A percentile compares a stretch with the other conserved stretches of the same genome.
Evolutionary conservation across 768 basidiomycete genomes (phyloP).

Genomic region (Tricholomella constricta): DNA sequence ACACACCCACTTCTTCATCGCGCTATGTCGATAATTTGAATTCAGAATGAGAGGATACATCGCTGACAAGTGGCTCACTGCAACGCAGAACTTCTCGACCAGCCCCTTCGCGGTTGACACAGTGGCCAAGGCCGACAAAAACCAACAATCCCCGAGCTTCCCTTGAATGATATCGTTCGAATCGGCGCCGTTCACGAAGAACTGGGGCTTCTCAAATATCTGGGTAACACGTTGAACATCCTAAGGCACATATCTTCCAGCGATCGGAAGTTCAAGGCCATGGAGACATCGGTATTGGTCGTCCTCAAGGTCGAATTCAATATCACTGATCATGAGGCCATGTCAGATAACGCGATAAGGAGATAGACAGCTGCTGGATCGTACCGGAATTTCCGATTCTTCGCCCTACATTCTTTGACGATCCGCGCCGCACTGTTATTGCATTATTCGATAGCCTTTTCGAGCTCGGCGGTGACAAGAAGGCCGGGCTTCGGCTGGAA

Average conservation of each 20-base stretch:
- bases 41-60: not conserved
- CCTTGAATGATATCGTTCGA: constrained; percentile 56
- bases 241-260: constrained; percentile 32
- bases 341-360: not conserved
- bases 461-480: constrained; percentile 49
- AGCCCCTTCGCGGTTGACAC: constrained; percentile 48
- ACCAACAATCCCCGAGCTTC: constrained; percentile 56
- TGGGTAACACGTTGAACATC: constrained; percentile 47
- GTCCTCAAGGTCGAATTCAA: constrained; percentile 59
- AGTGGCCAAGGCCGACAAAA: constrained; percentile 53
- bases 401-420: constrained; percentile 44
- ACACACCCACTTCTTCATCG: constrained; percentile 55
- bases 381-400: constrained; percentile 54
- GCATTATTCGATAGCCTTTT: constrained; percentile 51
- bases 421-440: constrained; percentile 46
- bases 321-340: too few species aligned
- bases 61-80: constrained; percentile 23
- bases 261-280: constrained; percentile 29
- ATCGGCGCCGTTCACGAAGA: constrained; percentile 48
- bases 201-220: constrained; percentile 55
- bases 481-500: constrained; percentile 41
- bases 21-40: constrained; percentile 28
- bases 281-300: constrained; percentile 51
- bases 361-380: not conserved
- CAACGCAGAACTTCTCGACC: constrained; percentile 53